These are phyloP conservation scores for Starmerella khaoyaiensis DNA, from an alignment of 805 yeast genomes.

Conservation along the genomic window DNA sequence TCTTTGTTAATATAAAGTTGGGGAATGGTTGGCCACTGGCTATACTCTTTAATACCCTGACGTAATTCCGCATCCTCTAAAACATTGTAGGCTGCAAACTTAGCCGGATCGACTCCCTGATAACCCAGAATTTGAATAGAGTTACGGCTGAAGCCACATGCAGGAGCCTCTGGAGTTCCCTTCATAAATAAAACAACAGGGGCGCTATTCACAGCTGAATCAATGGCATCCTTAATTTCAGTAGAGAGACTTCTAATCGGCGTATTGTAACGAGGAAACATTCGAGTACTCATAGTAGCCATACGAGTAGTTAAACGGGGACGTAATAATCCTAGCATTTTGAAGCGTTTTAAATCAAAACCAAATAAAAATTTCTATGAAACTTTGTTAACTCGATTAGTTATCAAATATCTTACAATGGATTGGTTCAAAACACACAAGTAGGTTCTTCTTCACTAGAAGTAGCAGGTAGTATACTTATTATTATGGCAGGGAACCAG, in stretches of 20 bases:
- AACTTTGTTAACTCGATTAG: no score
- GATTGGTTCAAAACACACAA: no score
- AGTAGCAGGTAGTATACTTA: no score
- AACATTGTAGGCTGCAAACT: constrained; percentile 95
- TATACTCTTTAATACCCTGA: constrained; percentile 87
- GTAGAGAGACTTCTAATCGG: no score
- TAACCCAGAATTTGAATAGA: constrained; percentile 87
- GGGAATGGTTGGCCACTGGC: constrained; percentile 98
- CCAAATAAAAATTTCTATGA: no score
- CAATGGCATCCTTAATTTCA: constrained; percentile 74
- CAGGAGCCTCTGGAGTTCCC: constrained; percentile 96
- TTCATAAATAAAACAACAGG: constrained; percentile 97
- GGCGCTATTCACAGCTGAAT: constrained; percentile 71
- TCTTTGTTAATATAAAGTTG: constrained; percentile 81
- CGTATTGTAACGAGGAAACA: no score
- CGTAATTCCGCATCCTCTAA: constrained; percentile 89
- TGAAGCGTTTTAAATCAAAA: no score
- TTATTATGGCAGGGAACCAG: no score
- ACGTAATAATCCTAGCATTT: no score
- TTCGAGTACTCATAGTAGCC: background rate
- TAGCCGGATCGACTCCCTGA: constrained; percentile 91
- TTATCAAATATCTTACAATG: no score
- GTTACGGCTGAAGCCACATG: constrained; percentile 94
- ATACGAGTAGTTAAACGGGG: no score
- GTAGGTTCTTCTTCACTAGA: no score